Conservation (phyloP, 2,329 filamentous ascomycete genomes). For the Aspergillus flavus region DNA sequence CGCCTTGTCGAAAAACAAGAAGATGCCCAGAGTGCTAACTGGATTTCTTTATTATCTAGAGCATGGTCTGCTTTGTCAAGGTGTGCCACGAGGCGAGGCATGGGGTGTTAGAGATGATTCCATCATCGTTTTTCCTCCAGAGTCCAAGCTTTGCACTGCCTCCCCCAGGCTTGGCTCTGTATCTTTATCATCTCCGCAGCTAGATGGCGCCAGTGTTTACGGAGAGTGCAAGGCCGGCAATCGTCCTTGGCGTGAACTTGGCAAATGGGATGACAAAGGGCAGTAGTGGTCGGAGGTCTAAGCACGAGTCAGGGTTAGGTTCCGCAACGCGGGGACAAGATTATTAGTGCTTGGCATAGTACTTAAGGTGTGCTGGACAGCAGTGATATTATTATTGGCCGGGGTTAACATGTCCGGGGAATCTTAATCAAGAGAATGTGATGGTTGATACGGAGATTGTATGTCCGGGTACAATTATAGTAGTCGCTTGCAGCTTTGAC, state of each 20-base stretch:
- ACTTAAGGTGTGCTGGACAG: neutral
- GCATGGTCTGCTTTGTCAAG: neutral
- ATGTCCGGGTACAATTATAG: neutral
- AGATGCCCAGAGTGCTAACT: constrained; percentile 1
- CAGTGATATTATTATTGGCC: neutral
- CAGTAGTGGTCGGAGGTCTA: neutral
- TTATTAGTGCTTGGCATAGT: neutral
- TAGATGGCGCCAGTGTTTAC: neutral
- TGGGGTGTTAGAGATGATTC: neutral
- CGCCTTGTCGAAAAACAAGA: neutral
- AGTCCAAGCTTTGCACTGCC: constrained; percentile 13
- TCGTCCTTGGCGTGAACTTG: neutral
- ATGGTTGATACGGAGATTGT: neutral
- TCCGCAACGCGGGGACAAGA: neutral
- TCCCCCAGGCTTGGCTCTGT: constrained; percentile 6
- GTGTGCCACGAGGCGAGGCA: neutral
- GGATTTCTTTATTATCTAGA: neutral
- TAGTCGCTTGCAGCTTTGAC: too few species aligned
- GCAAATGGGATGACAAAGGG: neutral
- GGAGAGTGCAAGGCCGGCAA: neutral
- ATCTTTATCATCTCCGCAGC: neutral
- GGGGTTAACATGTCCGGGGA: neutral
- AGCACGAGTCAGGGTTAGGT: too few species aligned
- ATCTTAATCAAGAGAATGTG: neutral
- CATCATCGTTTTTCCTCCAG: neutral